Conservation (phyloP, 805 yeast genomes). For the Candida caryicola region DNA sequence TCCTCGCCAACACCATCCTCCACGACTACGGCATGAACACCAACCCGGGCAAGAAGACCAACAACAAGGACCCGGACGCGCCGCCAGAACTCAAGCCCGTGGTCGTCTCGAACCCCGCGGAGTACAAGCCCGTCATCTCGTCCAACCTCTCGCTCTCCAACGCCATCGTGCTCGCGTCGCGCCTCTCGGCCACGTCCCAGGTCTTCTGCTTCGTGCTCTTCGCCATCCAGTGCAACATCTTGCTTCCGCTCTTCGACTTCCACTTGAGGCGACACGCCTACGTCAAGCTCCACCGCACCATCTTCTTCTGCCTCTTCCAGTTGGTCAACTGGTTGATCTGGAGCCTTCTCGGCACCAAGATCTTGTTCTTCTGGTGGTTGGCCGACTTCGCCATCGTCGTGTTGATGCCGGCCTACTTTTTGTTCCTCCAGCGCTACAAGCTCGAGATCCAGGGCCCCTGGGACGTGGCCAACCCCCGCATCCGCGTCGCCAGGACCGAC, state of each 20-base stretch:
- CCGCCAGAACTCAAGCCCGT: background rate
- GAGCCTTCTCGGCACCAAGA: constrained; percentile 21
- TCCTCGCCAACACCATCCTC: constrained; percentile 61
- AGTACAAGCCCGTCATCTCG: constrained; percentile 56
- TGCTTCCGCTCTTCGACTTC: constrained; percentile 68
- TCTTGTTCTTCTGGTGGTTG: constrained; percentile 48
- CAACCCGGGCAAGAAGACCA: constrained; percentile 9
- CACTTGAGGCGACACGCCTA: constrained; percentile 48
- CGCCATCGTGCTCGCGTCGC: constrained; percentile 87
- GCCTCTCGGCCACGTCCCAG: constrained; percentile 66
- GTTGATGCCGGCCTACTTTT: constrained; percentile 66
- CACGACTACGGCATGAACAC: constrained; percentile 64
- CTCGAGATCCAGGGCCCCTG: constrained; percentile 90
- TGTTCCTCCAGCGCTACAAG: constrained; percentile 72
- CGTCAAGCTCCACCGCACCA: constrained; percentile 16
- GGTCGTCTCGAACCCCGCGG: constrained; percentile 2
- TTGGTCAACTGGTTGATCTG: constrained; percentile 32
- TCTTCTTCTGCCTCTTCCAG: constrained; percentile 23
- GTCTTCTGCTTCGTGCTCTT: constrained; percentile 84
- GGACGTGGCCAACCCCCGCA: constrained; percentile 80
- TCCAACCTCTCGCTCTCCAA: constrained; percentile 83
- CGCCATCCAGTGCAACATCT: constrained; percentile 65
- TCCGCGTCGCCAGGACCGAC: constrained; percentile 16
- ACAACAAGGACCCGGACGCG: background rate
- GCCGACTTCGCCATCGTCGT: constrained; percentile 49